Evolutionary conservation across 768 basidiomycete species (phyloP).

Genomic region (Boletus pseudopeckii): DNA sequence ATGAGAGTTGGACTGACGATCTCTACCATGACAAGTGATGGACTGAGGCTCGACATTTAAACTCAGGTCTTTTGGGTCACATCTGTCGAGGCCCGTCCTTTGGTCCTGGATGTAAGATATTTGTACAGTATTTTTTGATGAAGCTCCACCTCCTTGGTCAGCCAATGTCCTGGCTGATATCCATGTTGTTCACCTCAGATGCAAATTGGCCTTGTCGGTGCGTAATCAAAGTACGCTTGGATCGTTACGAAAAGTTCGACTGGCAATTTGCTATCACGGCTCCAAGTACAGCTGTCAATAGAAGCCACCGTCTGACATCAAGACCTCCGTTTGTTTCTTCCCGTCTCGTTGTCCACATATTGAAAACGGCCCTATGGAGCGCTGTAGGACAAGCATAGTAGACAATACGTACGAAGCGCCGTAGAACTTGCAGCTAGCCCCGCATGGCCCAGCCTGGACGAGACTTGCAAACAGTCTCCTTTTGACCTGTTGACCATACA

Average conservation of each 20-base stretch:
- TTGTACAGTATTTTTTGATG: neutral
- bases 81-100: neutral
- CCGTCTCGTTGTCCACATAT: neutral
- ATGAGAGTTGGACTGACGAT: slow-evolving; percentile 17
- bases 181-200: neutral
- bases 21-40: slow-evolving; percentile 7
- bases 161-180: neutral
- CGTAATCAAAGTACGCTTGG: neutral
- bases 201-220: neutral
- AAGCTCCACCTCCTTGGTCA: neutral
- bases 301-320: neutral
- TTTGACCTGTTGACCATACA: neutral
- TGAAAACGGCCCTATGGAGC: too few relatives aligned
- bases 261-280: neutral
- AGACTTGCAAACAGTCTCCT: neutral
- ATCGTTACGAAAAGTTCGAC: neutral
- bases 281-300: neutral
- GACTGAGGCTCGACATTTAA: neutral
- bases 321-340: neutral
- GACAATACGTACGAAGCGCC: neutral
- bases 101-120: neutral
- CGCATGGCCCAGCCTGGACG: neutral
- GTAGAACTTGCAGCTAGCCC: neutral
- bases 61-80: too few relatives aligned
- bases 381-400: neutral